phyloP scores from a whole-genome alignment of 2,329 filamentous ascomycete species.

The Seiridium cupressi region DNA sequence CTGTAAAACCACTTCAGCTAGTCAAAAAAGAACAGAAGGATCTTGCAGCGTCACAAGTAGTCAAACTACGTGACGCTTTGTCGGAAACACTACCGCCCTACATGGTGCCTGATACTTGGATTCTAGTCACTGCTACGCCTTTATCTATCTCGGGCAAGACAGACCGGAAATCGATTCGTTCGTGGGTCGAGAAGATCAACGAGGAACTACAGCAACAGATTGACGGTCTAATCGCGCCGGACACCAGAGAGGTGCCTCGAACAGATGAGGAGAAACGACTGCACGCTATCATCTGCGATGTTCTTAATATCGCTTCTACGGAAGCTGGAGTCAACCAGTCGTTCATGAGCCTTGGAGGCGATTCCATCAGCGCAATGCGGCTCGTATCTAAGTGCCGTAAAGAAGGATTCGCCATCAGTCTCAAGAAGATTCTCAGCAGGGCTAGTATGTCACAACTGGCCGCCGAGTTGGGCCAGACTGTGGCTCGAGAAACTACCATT shows the following conservation, averaged over 20 bases:
- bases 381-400: constrained; percentile 11
- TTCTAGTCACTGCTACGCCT: neutral
- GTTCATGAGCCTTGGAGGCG: constrained; percentile 18
- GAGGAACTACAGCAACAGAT: neutral
- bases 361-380: constrained; percentile 20
- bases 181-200: constrained; percentile 2
- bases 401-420: neutral
- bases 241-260: constrained; percentile 3
- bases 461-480: neutral
- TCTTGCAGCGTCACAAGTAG: neutral
- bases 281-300: neutral
- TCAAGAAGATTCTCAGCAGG: constrained; percentile 2
- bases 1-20: neutral
- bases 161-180: neutral
- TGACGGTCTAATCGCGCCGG: constrained; percentile 1
- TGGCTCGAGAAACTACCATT: neutral
- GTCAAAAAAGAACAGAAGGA: neutral
- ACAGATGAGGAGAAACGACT: constrained; percentile 11
- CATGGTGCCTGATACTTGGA: neutral
- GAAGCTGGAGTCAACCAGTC: constrained; percentile 2
- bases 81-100: neutral
- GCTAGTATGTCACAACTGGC: constrained; percentile 1
- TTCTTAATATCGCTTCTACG: neutral
- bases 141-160: constrained; percentile 4
- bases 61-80: constrained; percentile 1